Evolutionary conservation across 1,284 basidiomycete species (phyloP).

Genomic region (Athelia psychrophila): DNA sequence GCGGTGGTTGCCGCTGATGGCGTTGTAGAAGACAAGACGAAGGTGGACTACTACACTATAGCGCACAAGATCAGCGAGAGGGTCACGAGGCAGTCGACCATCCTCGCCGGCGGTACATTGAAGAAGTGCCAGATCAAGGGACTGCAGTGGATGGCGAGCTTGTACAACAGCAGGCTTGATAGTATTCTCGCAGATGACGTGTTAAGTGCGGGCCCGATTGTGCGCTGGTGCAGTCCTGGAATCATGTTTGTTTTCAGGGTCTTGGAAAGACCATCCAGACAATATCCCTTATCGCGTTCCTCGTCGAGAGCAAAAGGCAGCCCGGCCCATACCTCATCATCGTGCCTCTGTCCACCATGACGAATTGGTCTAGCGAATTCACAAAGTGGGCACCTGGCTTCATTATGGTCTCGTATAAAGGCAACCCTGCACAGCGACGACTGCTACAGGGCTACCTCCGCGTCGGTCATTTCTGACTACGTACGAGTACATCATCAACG

Average conservation of each 20-base stretch:
- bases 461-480: slow-evolving; percentile 91
- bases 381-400: slow-evolving; percentile 95
- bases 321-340: slow-evolving; percentile 97
- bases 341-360: slow-evolving; percentile 97
- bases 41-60: slow-evolving; percentile 96
- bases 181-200: slow-evolving; percentile 98
- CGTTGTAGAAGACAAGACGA: slow-evolving; percentile 63
- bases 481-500: slow-evolving; percentile 99
- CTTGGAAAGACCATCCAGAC: slow-evolving; percentile 96
- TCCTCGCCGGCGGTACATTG: slow-evolving; percentile 83
- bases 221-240: background rate
- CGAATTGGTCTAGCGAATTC: slow-evolving; percentile 98
- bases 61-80: slow-evolving; percentile 94
- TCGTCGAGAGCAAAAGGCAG: slow-evolving; percentile 91
- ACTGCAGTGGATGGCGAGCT: slow-evolving; percentile 96
- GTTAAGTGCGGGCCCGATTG: slow-evolving; percentile 45
- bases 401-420: slow-evolving; percentile 89
- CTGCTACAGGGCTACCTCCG: slow-evolving; percentile 74
- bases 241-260: slow-evolving; percentile 54
- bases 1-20: slow-evolving; percentile 70
- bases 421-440: slow-evolving; percentile 82
- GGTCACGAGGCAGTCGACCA: slow-evolving; percentile 77
- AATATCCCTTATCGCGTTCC: slow-evolving; percentile 92
- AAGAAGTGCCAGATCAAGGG: slow-evolving; percentile 95
- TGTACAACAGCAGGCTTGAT: slow-evolving; percentile 98